These are phyloP conservation scores for Lipomyces lipofer DNA, from an alignment of 805 yeast genomes.

Conservation along the genomic window DNA sequence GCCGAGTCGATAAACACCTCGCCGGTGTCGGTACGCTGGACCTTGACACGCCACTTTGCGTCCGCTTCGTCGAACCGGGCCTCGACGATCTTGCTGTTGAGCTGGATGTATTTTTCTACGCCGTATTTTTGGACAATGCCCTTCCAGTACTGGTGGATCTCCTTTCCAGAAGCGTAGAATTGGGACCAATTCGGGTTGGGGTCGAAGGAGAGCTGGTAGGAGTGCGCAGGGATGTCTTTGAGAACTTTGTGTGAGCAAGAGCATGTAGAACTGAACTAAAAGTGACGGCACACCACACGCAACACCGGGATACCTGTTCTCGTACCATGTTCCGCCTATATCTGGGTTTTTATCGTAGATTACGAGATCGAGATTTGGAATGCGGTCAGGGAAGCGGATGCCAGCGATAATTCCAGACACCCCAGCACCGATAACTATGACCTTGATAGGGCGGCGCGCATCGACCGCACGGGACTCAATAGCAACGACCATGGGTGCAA, in stretches of 20 bases:
- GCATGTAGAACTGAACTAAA: conserved; percentile 9
- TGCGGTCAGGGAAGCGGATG: conserved; percentile 31
- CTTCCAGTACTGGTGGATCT: conserved; percentile 34
- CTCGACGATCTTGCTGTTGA: conserved; percentile 27
- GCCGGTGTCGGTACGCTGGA: conserved; percentile 15
- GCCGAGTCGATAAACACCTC: conserved; percentile 8
- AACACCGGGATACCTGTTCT: conserved; percentile 36
- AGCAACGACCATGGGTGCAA: no score
- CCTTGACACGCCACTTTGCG: conserved; percentile 25
- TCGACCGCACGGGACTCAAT: conserved; percentile 5
- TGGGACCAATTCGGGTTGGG: conserved; percentile 37
- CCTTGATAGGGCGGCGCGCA: conserved; percentile 29
- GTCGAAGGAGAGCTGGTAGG: conserved; percentile 36
- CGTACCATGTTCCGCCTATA: conserved; percentile 38
- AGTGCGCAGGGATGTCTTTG: conserved; percentile 35
- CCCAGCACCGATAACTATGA: conserved; percentile 38
- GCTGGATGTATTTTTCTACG: conserved; percentile 29
- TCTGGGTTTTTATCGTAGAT: conserved; percentile 38
- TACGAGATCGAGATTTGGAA: conserved; percentile 32
- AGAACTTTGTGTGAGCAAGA: background rate
- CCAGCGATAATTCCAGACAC: conserved; percentile 36
- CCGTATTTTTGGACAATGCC: conserved; percentile 34
- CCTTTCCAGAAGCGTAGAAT: conserved; percentile 34
- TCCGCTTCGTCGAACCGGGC: conserved; percentile 31
- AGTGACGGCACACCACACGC: conserved; percentile 36